Base-by-base conservation (phyloP, 2,329 filamentous ascomycete species). In the Pseudogymnoascus sp. region DNA sequence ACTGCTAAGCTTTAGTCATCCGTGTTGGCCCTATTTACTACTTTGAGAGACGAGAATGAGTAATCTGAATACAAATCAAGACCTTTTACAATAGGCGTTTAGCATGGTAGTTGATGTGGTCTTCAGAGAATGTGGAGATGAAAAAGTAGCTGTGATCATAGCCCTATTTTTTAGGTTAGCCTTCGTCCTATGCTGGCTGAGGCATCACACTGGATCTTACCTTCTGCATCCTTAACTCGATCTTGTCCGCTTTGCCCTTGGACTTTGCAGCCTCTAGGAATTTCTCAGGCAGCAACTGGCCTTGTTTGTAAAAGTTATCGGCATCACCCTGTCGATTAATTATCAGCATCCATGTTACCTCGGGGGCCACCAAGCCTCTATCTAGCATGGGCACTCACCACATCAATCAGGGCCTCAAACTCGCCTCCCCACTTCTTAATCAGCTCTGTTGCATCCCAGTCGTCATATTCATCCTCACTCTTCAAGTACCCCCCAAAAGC, bases 81-180 rank as follows among this genome's bases (percentile, higher is more conserved):
- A 52, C 45, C 45, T 52, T 56, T 37, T 57, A 57, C 55, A 82
- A 77, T 60, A 96, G 76, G 71, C 90, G 86, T 79, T 94, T 96
- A 65, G 92, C 92, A 62, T 91, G 91, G 75, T 95, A 90, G 68
- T 90, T 86, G 66, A 97, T 82, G 74, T 99, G 94, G 67, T 97
- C 92, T 69, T 89, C 86, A 41, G 87, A 83, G 72, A 99, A 99
- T 13, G 84, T 85, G 34, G 92, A 86, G 79, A 99, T 95, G 75
- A 96, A 96, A 75, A 85, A 99, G 77, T 99, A 99, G 63, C 90
- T 95, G 76, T 99, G 94, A 73, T 99, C 94, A 71, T 99, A 97
- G 63, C 85, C 91, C 76, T 89, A 70, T 38, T 18, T 15, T 48
- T 57, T 12, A 12, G 18, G 57, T 59, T 6, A 59, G 57, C 35